Conservation (phyloP, 1,139 yeast species). For the Pichia sp. region DNA sequence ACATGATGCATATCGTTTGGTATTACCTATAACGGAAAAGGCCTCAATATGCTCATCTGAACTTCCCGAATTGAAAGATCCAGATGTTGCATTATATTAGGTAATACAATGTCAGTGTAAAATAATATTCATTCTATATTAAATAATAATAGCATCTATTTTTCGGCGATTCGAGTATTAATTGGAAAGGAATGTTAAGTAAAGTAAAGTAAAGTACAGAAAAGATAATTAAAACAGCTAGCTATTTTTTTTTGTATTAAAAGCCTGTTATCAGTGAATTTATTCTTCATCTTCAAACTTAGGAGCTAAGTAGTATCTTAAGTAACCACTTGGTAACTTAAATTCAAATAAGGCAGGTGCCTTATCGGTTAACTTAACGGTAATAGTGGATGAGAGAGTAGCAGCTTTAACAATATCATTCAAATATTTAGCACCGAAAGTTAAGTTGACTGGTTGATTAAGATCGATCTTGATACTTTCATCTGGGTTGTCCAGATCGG, state of each 20-base stretch:
- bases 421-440: slow-evolving; percentile 87
- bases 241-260: neutral
- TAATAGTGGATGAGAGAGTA: slow-evolving; percentile 64
- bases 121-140: too few relatives aligned
- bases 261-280: neutral
- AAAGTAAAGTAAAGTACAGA: too few relatives aligned
- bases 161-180: too few relatives aligned
- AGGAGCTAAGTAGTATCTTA: slow-evolving; percentile 95
- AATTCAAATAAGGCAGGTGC: slow-evolving; percentile 94
- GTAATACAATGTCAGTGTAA: too few relatives aligned
- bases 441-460: slow-evolving; percentile 79
- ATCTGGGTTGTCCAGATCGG: slow-evolving; percentile 74
- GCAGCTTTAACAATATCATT: slow-evolving; percentile 90
- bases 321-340: slow-evolving; percentile 85
- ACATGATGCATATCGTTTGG: slow-evolving; percentile 84
- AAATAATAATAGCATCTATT: too few relatives aligned
- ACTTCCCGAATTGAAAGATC: slow-evolving; percentile 5
- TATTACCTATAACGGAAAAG: slow-evolving; percentile 53
- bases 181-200: too few relatives aligned
- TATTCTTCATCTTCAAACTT: slow-evolving; percentile 88
- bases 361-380: slow-evolving; percentile 81
- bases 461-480: slow-evolving; percentile 68
- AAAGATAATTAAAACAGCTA: neutral
- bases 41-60: slow-evolving; percentile 31
- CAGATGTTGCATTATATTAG: slow-evolving; percentile 7